Conservation (phyloP, 2,329 filamentous ascomycete species). For the Colletotrichum australisinense region DNA sequence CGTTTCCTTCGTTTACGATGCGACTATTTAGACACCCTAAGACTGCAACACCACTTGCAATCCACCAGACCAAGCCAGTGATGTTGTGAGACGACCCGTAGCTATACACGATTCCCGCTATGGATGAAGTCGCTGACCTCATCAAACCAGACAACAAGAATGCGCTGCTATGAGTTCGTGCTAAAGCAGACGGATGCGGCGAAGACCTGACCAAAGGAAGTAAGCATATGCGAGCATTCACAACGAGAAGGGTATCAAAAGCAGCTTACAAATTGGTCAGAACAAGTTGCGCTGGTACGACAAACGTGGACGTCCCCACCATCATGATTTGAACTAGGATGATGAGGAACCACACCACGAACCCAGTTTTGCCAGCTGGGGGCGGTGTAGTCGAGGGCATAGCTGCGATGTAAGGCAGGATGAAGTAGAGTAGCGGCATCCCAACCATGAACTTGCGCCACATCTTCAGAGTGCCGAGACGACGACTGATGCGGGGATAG, state of each 20-base stretch:
- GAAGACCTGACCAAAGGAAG: constrained; percentile 7
- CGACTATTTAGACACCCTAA: constrained; percentile 16
- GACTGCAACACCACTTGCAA: constrained; percentile 13
- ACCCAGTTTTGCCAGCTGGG: constrained; percentile 9
- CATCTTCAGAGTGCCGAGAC: constrained; percentile 17
- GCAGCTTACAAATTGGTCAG: constrained; percentile 21
- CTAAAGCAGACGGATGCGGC: constrained; percentile 21
- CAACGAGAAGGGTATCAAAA: no score
- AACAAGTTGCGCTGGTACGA: constrained; percentile 21
- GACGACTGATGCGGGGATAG: constrained; percentile 10
- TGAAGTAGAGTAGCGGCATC: constrained; percentile 9
- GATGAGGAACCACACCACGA: constrained; percentile 20
- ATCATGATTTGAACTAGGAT: constrained; percentile 9
- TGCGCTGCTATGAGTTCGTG: constrained; percentile 21
- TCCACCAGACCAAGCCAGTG: constrained; percentile 22
- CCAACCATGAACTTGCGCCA: constrained; percentile 15
- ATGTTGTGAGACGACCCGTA: constrained; percentile 21
- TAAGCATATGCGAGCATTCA: neutral
- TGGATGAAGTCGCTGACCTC: constrained; percentile 9
- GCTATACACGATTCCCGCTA: constrained; percentile 18
- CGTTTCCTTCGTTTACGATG: constrained; percentile 22
- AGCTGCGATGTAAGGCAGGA: constrained; percentile 18
- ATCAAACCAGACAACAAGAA: constrained; percentile 21
- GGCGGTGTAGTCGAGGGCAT: constrained; percentile 8
- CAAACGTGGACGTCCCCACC: constrained; percentile 21